Evolutionary conservation across 768 basidiomycete species (phyloP).

Genomic region (Suillus hirtellus): DNA sequence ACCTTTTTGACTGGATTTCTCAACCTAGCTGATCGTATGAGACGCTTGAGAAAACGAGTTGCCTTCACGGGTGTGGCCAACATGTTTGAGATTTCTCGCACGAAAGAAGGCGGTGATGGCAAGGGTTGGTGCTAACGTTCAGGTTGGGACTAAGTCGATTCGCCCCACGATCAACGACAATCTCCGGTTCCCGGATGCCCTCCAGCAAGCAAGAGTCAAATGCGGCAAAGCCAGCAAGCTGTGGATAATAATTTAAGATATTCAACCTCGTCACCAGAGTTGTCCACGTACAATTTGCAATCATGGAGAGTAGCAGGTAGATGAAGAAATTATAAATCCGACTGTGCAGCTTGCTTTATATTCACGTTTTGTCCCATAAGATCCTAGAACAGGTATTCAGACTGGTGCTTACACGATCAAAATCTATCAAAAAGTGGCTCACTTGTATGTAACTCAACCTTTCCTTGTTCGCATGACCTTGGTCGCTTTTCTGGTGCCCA

Average conservation of each 20-base stretch:
- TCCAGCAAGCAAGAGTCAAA: not conserved
- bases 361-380: slow-evolving; percentile 42
- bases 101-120: slow-evolving; percentile 24
- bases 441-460: slow-evolving; percentile 48
- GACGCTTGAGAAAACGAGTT: slow-evolving; percentile 28
- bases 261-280: not conserved
- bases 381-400: slow-evolving; percentile 87
- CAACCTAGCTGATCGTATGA: slow-evolving; percentile 24
- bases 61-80: not conserved
- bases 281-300: not conserved
- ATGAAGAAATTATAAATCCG: slow-evolving; percentile 65
- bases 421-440: not conserved
- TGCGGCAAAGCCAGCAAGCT: not conserved
- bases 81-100: not conserved
- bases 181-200: not conserved
- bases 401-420: slow-evolving; percentile 36
- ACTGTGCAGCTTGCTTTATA: not conserved
- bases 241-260: not conserved
- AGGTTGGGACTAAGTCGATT: not conserved
- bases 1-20: slow-evolving; percentile 63
- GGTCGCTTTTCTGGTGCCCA: slow-evolving; percentile 46
- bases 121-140: not conserved
- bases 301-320: not conserved
- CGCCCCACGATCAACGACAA: not conserved
- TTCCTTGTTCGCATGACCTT: slow-evolving; percentile 65